Base-by-base conservation (phyloP, 805 yeast species). In the Suhomyces canberraensis region DNA sequence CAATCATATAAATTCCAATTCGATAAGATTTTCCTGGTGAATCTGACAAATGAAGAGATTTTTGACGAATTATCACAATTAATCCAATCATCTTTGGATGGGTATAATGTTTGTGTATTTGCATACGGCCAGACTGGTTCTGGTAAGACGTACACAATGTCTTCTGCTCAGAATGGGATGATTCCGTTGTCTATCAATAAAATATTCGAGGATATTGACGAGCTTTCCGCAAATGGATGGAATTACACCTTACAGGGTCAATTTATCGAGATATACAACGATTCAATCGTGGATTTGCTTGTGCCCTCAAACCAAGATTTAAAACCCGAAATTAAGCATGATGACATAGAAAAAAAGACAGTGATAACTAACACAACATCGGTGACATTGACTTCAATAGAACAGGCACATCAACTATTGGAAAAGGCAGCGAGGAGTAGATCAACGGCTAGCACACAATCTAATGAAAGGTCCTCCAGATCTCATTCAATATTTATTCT, bases 111-210 rank as follows among this genome's bases (percentile, higher is more conserved):
- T 3, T 89, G 97, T 58, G 86, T 93, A 1, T 89, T 89, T 60
- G 96, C 96, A 4, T 91, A 93, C 57, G 98, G 98, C 1, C 98
- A 91, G 60, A 93, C 98, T 0, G 61, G 87, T 75, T 65, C 97
- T 0, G 98, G 98, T 3, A 91, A 91, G 56, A 91, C 98, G 0
- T 81, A 63, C 56, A 93, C 98, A 0, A 93, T 91, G 98, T 75
- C 89, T 2, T 64, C 65, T 39, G 63, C 75, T 0, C 51, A 59
- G 1, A 83, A 82, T 51, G 98, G 98, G 11, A 77, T 91, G 67
- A 87, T 89, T 22, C 88, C 95, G 1, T 67, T 76, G 13, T 84
- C 96, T 0, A 71, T 90, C 11, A 58, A 65, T 11, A 84, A 81
- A 49, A 82, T 91, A 4, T 88, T 88, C 51, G 60, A 71, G 4